phyloP scores from a whole-genome alignment of 345 rosid genomes.

The Erucastrum elatum region DNA sequence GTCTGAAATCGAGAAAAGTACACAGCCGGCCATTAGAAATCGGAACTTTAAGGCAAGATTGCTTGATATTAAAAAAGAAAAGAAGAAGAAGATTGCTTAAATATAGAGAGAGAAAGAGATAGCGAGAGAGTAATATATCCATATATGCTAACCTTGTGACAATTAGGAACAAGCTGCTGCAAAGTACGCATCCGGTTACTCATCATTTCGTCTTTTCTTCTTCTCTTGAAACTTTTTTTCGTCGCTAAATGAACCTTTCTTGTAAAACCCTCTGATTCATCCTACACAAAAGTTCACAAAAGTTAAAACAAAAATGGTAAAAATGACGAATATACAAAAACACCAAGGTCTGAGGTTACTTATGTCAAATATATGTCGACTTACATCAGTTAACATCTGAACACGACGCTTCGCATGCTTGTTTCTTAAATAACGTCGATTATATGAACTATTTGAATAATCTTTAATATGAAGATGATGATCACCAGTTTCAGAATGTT shows the following conservation, averaged over 20 bases:
- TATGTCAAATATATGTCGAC: background rate
- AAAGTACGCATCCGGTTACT: conserved; percentile 65
- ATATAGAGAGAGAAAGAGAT: background rate
- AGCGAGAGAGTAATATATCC: background rate
- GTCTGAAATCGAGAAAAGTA: conserved; percentile 31
- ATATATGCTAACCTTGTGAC: conserved; percentile 51
- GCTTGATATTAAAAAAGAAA: background rate
- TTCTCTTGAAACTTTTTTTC: conserved; percentile 35
- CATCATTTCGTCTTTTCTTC: conserved; percentile 61
- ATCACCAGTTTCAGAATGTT: conserved; percentile 58
- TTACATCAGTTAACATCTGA: conserved; percentile 27
- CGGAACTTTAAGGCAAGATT: background rate
- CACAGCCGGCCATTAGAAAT: background rate
- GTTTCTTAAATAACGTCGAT: conserved; percentile 22
- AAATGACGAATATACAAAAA: background rate
- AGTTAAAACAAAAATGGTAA: background rate
- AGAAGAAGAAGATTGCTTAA: background rate
- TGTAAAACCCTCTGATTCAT: conserved; percentile 21
- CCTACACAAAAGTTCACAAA: background rate
- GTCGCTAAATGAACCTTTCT: conserved; percentile 38
- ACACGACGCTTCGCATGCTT: conserved; percentile 18
- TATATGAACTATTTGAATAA: conserved; percentile 16
- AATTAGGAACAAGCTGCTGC: conserved; percentile 69
- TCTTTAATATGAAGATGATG: conserved; percentile 1
- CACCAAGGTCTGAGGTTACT: background rate